These are phyloP conservation scores for Pyrenophora seminiperda DNA, from an alignment of 2,329 filamentous ascomycete genomes.

Conservation along the genomic window DNA sequence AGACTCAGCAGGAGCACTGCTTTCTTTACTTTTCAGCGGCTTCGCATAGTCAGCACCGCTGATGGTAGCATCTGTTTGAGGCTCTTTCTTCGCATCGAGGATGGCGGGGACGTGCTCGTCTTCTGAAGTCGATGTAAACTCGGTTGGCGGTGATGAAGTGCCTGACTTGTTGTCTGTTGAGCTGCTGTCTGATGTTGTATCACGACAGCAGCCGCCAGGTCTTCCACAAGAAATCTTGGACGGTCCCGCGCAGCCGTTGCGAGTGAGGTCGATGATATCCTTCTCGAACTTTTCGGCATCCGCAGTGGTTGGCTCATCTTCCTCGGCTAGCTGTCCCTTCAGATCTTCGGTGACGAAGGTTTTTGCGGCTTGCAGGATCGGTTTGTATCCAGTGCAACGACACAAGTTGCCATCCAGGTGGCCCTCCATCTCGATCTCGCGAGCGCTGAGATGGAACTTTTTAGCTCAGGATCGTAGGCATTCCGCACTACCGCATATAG, in stretches of 20 bases:
- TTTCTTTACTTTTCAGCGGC: slow-evolving; percentile 45
- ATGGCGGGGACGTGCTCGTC: slow-evolving; percentile 37
- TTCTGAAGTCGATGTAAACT: slow-evolving; percentile 32
- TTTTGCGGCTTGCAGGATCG: slow-evolving; percentile 89
- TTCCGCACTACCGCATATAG: slow-evolving; percentile 90
- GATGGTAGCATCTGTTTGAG: slow-evolving; percentile 28
- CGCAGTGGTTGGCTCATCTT: slow-evolving; percentile 56
- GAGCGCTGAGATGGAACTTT: slow-evolving; percentile 41
- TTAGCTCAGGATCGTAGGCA: slow-evolving; percentile 42
- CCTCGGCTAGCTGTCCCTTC: slow-evolving; percentile 57
- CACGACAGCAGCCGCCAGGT: slow-evolving; percentile 47
- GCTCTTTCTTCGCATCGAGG: slow-evolving; percentile 26
- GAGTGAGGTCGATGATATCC: slow-evolving; percentile 33
- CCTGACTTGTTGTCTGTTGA: slow-evolving; percentile 34
- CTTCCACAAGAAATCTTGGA: slow-evolving; percentile 43
- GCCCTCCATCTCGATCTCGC: slow-evolving; percentile 47
- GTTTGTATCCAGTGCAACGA: slow-evolving; percentile 89
- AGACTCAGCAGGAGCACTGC: slow-evolving; percentile 53
- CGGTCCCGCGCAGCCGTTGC: slow-evolving; percentile 29
- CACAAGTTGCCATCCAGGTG: slow-evolving; percentile 92
- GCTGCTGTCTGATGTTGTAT: slow-evolving; percentile 38
- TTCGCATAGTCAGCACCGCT: slow-evolving; percentile 42
- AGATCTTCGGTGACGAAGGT: slow-evolving; percentile 70
- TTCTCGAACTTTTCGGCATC: slow-evolving; percentile 32
- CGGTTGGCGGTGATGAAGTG: slow-evolving; percentile 38